A percentile compares a stretch with the other conserved stretches of the same genome.
These are phyloP conservation scores for Vitis hybrid DNA, from an alignment of 177 flowering plant genomes.

Conservation along the genomic window DNA sequence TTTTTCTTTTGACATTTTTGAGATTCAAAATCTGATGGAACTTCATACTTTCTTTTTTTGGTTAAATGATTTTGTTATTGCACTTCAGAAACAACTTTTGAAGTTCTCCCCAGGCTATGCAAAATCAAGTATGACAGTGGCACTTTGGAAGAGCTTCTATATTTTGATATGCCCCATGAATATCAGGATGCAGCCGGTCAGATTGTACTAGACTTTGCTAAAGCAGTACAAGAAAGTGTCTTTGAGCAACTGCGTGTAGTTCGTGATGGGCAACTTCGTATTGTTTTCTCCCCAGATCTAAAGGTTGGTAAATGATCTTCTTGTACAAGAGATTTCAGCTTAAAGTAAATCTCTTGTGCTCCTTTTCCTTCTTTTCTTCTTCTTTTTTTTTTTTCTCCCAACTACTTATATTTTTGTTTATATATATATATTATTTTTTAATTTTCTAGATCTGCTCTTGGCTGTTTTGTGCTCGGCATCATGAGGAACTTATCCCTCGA, in stretches of 20 bases:
- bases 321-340: no score
- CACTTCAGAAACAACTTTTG: slow-evolving; percentile 86
- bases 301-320: slow-evolving; percentile 49
- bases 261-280: slow-evolving; percentile 97
- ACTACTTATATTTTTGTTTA: no score
- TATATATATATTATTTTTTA: not conserved
- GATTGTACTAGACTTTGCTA: slow-evolving; percentile 94
- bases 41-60: not conserved
- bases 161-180: slow-evolving; percentile 97
- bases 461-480: slow-evolving; percentile 99
- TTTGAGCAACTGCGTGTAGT: slow-evolving; percentile 99
- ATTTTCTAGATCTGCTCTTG: slow-evolving; percentile 83
- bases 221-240: slow-evolving; percentile 99
- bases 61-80: not conserved
- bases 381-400: no score
- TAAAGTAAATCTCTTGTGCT: not conserved
- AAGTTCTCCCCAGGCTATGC: slow-evolving; percentile 94
- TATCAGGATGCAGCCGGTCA: slow-evolving; percentile 89
- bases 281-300: slow-evolving; percentile 88
- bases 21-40: no score
- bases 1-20: no score
- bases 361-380: no score
- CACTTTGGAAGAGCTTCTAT: slow-evolving; percentile 92
- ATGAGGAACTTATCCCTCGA: slow-evolving; percentile 97
- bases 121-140: slow-evolving; percentile 99